Evolutionary conservation across 805 yeast genomes (phyloP), one percentile per base, ranked within the genome.

Genomic region (Starmerella apis): DNA sequence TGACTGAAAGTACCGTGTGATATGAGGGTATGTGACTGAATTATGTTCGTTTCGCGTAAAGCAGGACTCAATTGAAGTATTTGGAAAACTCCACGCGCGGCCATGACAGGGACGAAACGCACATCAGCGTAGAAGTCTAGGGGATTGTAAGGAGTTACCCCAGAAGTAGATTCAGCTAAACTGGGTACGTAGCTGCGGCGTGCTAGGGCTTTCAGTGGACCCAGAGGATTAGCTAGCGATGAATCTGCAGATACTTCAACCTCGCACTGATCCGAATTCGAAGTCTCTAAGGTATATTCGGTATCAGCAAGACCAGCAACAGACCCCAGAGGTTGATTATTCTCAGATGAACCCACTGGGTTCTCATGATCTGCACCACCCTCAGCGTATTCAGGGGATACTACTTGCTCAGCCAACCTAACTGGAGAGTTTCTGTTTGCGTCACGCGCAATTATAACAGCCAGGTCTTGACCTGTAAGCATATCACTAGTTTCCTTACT

Each of bases 1-100:
- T 59, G 62, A 16, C 58, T 39, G 25, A 56, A 28, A 16, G 42
- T 14, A 3, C 65, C 66, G 27, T 61, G 62, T 16, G 52, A 49
- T 1, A 63, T 33, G 1, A 63, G 44, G 10, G 59, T 52, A 43
- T 56, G 62, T 11, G 36, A 41, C 33, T 54, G 55, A 5, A 22
- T 8, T 13, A 59, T 25, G 6, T 23, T 23, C 1, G 56, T 42
- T 6, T 10, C 39, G 1, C 46, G 16, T 18, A 57, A 37, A 13
- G 50, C 53, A 1, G 52, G 50, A 16, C 30, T 33, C 7, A 52
- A 46, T 14, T 44, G 32, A 10, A 62, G 50, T 3, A 62, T 48
- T 20, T 61, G 61, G 50, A 48, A 53, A 13, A 54, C 56, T 10
- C 59, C 54, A 1, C 36, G 22, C 8, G 35, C 22, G 13, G 55